A percentile compares a stretch with the other conserved stretches of the same genome.
Conservation (phyloP, 495 filamentous ascomycete species). For the Amphirosellinia nigrospora region DNA sequence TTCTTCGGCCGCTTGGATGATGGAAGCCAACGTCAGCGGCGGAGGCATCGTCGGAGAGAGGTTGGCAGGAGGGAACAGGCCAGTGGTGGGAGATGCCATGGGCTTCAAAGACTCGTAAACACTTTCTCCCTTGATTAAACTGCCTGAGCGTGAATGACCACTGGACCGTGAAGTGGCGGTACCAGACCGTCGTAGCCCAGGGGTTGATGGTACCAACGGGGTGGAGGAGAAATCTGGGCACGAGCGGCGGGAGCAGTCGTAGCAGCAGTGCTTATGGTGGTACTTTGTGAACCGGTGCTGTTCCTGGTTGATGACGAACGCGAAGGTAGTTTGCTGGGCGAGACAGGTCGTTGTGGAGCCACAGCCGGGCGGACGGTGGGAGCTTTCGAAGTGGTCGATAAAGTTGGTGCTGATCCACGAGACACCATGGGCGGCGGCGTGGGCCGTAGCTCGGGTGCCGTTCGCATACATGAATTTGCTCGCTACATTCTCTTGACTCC, state of each 20-base stretch:
- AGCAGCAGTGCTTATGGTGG: not conserved
- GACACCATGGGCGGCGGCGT: conserved; percentile 39
- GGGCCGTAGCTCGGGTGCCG: conserved; percentile 52
- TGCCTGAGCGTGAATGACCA: conserved; percentile 40
- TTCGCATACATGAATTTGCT: conserved; percentile 84
- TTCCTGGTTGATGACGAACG: conserved; percentile 36
- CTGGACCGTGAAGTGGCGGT: conserved; percentile 29
- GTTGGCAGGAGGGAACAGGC: conserved; percentile 31
- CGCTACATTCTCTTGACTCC: conserved; percentile 40
- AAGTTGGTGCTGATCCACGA: conserved; percentile 45
- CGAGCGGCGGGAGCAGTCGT: conserved; percentile 14
- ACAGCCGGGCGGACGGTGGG: conserved; percentile 34
- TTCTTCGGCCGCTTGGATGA: conserved; percentile 58
- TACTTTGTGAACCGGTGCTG: conserved; percentile 17
- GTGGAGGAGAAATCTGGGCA: conserved; percentile 25
- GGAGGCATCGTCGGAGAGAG: conserved; percentile 36
- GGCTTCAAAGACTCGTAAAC: conserved; percentile 21
- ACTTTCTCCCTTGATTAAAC: conserved; percentile 34
- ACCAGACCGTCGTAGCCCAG: conserved; percentile 32
- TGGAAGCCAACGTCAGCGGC: conserved; percentile 48
- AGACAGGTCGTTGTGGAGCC: conserved; percentile 46
- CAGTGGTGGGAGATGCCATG: conserved; percentile 25
- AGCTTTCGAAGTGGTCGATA: conserved; percentile 50
- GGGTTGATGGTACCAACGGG: conserved; percentile 38
- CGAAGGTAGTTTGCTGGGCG: conserved; percentile 49